phyloP scores from a whole-genome alignment of 2,329 filamentous ascomycete genomes.

The Fusarium guadeloupense region DNA sequence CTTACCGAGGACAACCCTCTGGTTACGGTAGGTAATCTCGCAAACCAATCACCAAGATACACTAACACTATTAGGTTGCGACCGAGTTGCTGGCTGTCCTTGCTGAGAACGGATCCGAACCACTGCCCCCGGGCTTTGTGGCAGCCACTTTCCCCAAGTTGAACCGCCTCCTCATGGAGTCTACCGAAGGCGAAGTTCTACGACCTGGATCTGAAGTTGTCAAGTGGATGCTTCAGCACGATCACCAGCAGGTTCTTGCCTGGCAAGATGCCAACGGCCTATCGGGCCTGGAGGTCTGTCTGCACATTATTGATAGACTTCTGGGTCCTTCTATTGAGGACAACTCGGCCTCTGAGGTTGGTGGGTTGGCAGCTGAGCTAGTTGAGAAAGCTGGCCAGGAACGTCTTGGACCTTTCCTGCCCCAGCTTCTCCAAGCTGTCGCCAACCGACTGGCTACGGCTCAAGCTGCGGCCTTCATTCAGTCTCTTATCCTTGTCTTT shows the following conservation, averaged over 20 bases:
- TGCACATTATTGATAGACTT: conserved; percentile 91
- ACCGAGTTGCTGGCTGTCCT: conserved; percentile 85
- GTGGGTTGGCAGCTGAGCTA: conserved; percentile 89
- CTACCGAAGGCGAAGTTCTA: conserved; percentile 86
- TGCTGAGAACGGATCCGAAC: conserved; percentile 82
- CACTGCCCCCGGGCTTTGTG: conserved; percentile 87
- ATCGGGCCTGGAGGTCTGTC: conserved; percentile 85
- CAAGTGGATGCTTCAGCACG: conserved; percentile 89
- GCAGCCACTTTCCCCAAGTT: conserved; percentile 87
- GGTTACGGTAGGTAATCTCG: conserved; percentile 67
- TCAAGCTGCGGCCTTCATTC: conserved; percentile 87
- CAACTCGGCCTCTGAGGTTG: conserved; percentile 94
- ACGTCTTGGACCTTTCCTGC: conserved; percentile 87
- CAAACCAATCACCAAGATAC: not conserved
- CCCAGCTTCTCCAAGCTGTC: conserved; percentile 88
- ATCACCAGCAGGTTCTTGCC: conserved; percentile 86
- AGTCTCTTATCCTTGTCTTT: conserved; percentile 95
- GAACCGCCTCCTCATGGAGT: conserved; percentile 81
- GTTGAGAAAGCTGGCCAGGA: conserved; percentile 96
- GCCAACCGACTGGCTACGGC: conserved; percentile 85
- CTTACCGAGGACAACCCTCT: conserved; percentile 86
- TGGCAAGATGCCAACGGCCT: conserved; percentile 85
- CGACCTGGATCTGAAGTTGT: conserved; percentile 86
- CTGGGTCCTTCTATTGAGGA: conserved; percentile 87
- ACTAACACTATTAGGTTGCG: conserved; percentile 66